These are phyloP conservation scores for Ophiostoma pallidulum DNA, from an alignment of 2,329 filamentous ascomycete species.

Conservation along the genomic window DNA sequence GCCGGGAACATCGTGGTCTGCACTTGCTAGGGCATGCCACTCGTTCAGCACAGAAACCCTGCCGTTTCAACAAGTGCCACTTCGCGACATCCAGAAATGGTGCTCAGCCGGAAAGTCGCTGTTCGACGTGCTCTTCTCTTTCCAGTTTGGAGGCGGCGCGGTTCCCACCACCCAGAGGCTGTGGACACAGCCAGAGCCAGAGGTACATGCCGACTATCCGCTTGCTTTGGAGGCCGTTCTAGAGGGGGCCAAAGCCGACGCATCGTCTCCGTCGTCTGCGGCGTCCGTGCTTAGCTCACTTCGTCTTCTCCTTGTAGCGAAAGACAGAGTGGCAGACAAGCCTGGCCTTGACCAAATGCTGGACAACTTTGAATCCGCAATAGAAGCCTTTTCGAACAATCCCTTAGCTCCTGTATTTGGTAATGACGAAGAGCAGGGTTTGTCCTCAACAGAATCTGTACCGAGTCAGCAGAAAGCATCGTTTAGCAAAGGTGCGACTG, in stretches of 20 bases:
- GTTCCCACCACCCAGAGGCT: constrained; percentile 20
- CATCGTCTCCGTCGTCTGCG: background rate
- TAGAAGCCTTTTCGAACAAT: constrained; percentile 20
- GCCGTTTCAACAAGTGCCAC: constrained; percentile 66
- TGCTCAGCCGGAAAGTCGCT: constrained; percentile 49
- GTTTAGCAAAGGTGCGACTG: too few relatives aligned
- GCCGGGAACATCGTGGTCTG: constrained; percentile 41
- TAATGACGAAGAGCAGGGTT: constrained; percentile 2
- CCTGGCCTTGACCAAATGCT: constrained; percentile 28
- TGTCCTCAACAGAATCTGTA: too few relatives aligned
- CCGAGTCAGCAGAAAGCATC: too few relatives aligned
- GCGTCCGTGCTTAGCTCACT: constrained; percentile 26
- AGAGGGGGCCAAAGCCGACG: constrained; percentile 23
- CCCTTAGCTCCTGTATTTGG: background rate
- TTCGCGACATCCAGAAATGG: constrained; percentile 77
- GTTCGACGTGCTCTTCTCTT: constrained; percentile 78
- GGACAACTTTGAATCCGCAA: constrained; percentile 27
- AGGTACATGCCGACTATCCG: constrained; percentile 55
- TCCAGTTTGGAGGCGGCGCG: constrained; percentile 45
- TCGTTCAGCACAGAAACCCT: constrained; percentile 58
- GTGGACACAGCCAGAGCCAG: constrained; percentile 46
- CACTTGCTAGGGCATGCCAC: constrained; percentile 56
- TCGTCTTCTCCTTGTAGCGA: constrained; percentile 49
- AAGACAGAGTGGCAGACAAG: constrained; percentile 30
- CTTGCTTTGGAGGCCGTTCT: constrained; percentile 67